Percentiles rank a stretch among this genome's conserved stretches.
These are phyloP conservation scores for Anthoceros angustus DNA, from an alignment of 225 moss, liverwort and hornwort genomes.

Conservation along the genomic window DNA sequence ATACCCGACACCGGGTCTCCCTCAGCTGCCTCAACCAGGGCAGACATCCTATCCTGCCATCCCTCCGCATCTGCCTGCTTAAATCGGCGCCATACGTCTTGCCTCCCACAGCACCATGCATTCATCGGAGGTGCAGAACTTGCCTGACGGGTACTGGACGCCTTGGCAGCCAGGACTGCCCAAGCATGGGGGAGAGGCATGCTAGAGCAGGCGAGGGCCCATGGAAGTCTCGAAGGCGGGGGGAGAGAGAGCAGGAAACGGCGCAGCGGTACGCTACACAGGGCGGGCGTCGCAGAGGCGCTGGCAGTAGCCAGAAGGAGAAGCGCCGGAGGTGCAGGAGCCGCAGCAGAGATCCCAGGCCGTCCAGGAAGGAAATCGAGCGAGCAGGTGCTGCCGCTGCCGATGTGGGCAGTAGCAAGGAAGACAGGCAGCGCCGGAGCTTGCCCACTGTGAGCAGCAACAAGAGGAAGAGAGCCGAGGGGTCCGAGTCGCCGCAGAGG, in stretches of 20 bases:
- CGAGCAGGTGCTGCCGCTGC: not conserved
- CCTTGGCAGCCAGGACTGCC: not conserved
- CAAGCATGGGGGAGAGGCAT: constrained; percentile 5
- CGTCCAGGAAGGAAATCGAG: not conserved
- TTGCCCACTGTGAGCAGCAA: not conserved
- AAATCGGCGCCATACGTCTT: not conserved
- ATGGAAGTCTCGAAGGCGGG: not conserved
- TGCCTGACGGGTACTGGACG: not conserved
- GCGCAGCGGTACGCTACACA: not conserved
- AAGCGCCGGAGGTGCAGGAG: not conserved
- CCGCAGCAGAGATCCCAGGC: not conserved
- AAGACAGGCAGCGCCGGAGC: constrained; percentile 1
- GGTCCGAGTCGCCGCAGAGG: not conserved
- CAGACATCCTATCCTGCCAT: not conserved
- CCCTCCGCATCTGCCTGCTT: not conserved
- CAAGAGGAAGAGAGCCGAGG: not conserved
- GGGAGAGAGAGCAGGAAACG: not conserved
- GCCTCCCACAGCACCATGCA: not conserved
- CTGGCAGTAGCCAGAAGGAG: constrained; percentile 1
- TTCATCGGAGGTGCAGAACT: not conserved
- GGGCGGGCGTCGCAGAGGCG: not conserved
- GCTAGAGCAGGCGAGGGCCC: constrained; percentile 1
- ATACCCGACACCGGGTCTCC: too few species aligned
- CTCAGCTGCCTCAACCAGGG: too few species aligned
- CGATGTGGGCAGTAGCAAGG: not conserved